Base-by-base conservation (phyloP, 805 yeast species). In the Metschnikowia dekortorum region DNA sequence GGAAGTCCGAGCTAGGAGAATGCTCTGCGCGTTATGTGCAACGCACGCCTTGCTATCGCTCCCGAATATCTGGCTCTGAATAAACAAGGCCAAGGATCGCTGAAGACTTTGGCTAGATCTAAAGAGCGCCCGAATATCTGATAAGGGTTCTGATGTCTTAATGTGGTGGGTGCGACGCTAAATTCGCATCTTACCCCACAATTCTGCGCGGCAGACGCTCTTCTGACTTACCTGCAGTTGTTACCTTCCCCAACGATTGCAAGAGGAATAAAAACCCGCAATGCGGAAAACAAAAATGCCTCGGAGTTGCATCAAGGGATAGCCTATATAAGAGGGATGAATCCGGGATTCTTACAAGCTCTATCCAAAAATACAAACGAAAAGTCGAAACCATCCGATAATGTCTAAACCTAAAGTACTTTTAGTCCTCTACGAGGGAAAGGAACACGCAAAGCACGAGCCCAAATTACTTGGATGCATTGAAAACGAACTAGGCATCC, bases 401-500 rank as follows among this genome's bases (percentile, higher is more conserved):
- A 58, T 58, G 61, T 8, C 60, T 22, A 58, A 53, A 39, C 59
- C 59, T 65, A 70, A 69, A 50, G 76, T 83, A 50, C 74, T 83
- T 54, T 68, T 82, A 49, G 84, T 82, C 47, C 73, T 83, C 55
- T 83, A 82, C 73, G 68, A 70, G 54, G 87, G 84, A 50, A 79
- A 79, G 43, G 59, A 68, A 36, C 85, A 82, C 60, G 88, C 89
- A 51, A 54, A 63, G 39, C 80, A 84, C 56, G 85, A 83, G 61
- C 72, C 82, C 47, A 74, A 75, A 55, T 75, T 87, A 50, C 74
- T 83, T 52, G 95, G 94, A 28, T 76, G 85, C 55, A 76, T 82
- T 54, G 91, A 87, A 66, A 85, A 85, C 65, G 90, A 86, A 56
- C 76, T 87, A 44, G 94, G 94, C 8, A 73, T 87, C 56, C 75